A percentile compares a stretch with the other conserved stretches of the same genome.
phyloP scores from a whole-genome alignment of 2,329 filamentous ascomycete genomes.

The Fusarium chuoi region DNA sequence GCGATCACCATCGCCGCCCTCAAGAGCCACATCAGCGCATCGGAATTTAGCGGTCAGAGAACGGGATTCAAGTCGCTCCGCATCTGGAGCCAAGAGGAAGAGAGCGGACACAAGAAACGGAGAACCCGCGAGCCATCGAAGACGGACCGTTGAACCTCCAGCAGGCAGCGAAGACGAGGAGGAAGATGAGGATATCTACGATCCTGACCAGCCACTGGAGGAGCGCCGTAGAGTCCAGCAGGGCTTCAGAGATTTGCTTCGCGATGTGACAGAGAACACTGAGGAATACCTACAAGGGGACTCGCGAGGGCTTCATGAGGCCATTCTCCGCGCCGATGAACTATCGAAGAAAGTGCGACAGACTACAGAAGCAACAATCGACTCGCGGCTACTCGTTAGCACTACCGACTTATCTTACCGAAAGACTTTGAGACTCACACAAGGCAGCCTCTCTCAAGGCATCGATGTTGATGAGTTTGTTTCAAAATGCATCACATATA shows the following conservation, averaged over 20 bases:
- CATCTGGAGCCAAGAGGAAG: slow-evolving; percentile 48
- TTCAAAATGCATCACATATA: slow-evolving; percentile 87
- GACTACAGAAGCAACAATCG: slow-evolving; percentile 89
- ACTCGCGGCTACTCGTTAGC: slow-evolving; percentile 85
- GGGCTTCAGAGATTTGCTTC: slow-evolving; percentile 74
- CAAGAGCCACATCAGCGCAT: slow-evolving; percentile 32
- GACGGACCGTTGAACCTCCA: slow-evolving; percentile 41
- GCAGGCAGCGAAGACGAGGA: slow-evolving; percentile 32
- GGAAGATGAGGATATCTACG: slow-evolving; percentile 65
- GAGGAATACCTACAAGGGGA: slow-evolving; percentile 76
- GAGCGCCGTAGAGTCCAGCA: slow-evolving; percentile 78
- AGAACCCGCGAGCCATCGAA: slow-evolving; percentile 37
- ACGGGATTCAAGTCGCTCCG: slow-evolving; percentile 32
- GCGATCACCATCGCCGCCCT: slow-evolving; percentile 34
- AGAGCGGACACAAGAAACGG: slow-evolving; percentile 42
- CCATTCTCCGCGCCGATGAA: slow-evolving; percentile 73
- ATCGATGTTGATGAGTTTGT: slow-evolving; percentile 93
- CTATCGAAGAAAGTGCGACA: slow-evolving; percentile 79
- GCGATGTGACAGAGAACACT: slow-evolving; percentile 71
- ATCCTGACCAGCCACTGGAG: slow-evolving; percentile 83
- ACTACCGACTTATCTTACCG: slow-evolving; percentile 84
- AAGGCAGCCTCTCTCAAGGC: slow-evolving; percentile 78
- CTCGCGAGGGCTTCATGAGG: slow-evolving; percentile 72
- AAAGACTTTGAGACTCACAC: slow-evolving; percentile 77
- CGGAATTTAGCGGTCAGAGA: slow-evolving; percentile 43